phyloP scores from a whole-genome alignment of 176 grass and related monocot genomes.

The Cenchrus americanus region DNA sequence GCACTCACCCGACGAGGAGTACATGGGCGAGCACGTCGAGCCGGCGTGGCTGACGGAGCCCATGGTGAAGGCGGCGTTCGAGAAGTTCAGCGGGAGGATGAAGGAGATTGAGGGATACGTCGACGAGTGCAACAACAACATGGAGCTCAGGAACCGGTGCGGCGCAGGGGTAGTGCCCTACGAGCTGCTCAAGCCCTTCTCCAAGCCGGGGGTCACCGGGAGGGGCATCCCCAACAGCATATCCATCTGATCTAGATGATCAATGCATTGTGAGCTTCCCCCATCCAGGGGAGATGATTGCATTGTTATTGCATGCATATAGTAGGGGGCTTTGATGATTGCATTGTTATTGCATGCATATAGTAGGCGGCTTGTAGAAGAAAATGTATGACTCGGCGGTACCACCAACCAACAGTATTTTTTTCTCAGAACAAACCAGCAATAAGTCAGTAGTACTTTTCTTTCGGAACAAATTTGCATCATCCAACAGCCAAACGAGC shows the following conservation, averaged over 20 bases:
- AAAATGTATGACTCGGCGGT: neutral
- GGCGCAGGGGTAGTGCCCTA: slow-evolving; percentile 84
- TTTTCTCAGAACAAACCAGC: too few species aligned
- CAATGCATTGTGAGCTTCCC: neutral
- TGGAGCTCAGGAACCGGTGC: slow-evolving; percentile 60
- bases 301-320: neutral
- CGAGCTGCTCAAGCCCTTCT: slow-evolving; percentile 87
- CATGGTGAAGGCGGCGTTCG: slow-evolving; percentile 67
- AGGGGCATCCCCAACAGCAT: slow-evolving; percentile 91
- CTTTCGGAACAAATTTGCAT: too few species aligned
- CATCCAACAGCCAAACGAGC: too few species aligned
- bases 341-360: neutral
- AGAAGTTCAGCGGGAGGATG: slow-evolving; percentile 74
- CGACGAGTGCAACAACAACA: slow-evolving; percentile 65
- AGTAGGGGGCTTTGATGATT: neutral
- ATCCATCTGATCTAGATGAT: slow-evolving; percentile 56
- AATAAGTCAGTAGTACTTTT: too few species aligned
- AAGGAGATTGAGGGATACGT: slow-evolving; percentile 78
- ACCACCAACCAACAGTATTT: too few species aligned
- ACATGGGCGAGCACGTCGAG: slow-evolving; percentile 65
- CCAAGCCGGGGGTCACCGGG: slow-evolving; percentile 77
- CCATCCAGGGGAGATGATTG: neutral
- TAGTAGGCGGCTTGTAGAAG: slow-evolving; percentile 14
- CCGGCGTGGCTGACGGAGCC: slow-evolving; percentile 62
- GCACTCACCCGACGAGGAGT: slow-evolving; percentile 95